Conservation (phyloP, 495 filamentous ascomycete genomes). For the Apodospora peruviana region DNA sequence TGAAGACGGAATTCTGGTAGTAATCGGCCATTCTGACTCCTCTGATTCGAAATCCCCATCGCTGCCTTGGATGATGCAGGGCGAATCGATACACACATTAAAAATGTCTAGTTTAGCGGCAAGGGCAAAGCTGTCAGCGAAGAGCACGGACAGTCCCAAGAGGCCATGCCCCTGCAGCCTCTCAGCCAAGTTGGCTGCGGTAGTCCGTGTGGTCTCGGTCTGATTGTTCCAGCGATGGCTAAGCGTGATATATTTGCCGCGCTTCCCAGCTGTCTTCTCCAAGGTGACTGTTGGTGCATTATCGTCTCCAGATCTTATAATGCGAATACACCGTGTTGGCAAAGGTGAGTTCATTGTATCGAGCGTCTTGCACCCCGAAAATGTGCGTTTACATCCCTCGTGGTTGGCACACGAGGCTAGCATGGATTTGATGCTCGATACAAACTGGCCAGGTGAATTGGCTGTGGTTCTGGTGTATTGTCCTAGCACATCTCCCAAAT, state of each 20-base stretch:
- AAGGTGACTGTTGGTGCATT: no score
- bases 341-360: not conserved
- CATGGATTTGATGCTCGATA: no score
- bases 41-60: slow-evolving; percentile 1
- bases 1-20: slow-evolving; percentile 9
- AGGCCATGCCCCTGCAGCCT: slow-evolving; percentile 1
- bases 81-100: slow-evolving; percentile 11
- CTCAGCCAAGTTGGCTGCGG: not conserved
- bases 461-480: not conserved
- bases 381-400: not conserved
- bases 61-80: slow-evolving; percentile 7
- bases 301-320: not conserved
- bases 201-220: slow-evolving; percentile 2
- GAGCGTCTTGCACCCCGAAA: not conserved
- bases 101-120: slow-evolving; percentile 1
- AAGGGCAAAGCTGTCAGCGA: slow-evolving; percentile 3
- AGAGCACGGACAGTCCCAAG: slow-evolving; percentile 1
- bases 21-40: slow-evolving; percentile 9
- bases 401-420: no score
- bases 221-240: slow-evolving; percentile 10
- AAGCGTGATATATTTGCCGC: slow-evolving; percentile 3
- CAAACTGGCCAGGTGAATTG: not conserved
- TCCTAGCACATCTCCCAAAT: not conserved
- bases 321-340: not conserved
- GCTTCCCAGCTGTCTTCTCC: not conserved